A percentile compares a stretch with the other conserved stretches of the same genome.
Evolutionary conservation across 352 stramenopile species (phyloP).

Genomic region (Peronospora tabacina): DNA sequence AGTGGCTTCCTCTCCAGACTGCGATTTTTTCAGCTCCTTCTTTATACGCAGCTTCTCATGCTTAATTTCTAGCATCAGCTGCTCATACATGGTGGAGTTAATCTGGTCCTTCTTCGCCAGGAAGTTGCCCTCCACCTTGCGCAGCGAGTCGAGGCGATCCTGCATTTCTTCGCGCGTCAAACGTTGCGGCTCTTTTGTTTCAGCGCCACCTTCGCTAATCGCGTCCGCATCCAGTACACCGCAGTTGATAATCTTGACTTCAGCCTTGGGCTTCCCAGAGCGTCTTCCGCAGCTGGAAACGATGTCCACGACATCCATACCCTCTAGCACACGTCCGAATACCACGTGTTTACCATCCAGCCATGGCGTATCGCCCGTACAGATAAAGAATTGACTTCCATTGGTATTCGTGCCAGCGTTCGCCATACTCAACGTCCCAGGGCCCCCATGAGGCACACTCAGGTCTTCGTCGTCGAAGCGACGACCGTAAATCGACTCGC

Average conservation of each 20-base stretch:
- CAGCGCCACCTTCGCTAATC: conserved; percentile 2
- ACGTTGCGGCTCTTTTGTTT: conserved; percentile 21
- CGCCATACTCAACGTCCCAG: conserved; percentile 83
- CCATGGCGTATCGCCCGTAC: conserved; percentile 91
- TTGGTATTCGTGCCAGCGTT: conserved; percentile 88
- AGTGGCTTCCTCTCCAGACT: conserved; percentile 12
- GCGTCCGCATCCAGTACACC: conserved; percentile 33
- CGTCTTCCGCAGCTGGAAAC: conserved; percentile 72
- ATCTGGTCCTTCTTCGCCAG: conserved; percentile 46
- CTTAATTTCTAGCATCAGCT: conserved; percentile 62
- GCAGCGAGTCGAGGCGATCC: conserved; percentile 51
- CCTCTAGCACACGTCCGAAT: conserved; percentile 88
- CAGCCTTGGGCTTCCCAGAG: conserved; percentile 78
- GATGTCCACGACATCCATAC: conserved; percentile 89
- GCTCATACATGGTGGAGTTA: conserved; percentile 49
- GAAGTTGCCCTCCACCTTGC: conserved; percentile 58
- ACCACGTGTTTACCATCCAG: conserved; percentile 96
- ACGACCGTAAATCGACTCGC: conserved; percentile 92
- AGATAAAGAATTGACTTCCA: conserved; percentile 95
- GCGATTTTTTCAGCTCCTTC: conserved; percentile 39
- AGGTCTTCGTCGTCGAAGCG: conserved; percentile 90
- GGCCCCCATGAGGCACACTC: conserved; percentile 56
- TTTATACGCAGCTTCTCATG: conserved; percentile 61
- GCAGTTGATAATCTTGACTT: conserved; percentile 90
- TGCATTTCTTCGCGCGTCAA: conserved; percentile 53